phyloP scores from a whole-genome alignment of 2,329 filamentous ascomycete species.

The Aspergillus neotritici region DNA sequence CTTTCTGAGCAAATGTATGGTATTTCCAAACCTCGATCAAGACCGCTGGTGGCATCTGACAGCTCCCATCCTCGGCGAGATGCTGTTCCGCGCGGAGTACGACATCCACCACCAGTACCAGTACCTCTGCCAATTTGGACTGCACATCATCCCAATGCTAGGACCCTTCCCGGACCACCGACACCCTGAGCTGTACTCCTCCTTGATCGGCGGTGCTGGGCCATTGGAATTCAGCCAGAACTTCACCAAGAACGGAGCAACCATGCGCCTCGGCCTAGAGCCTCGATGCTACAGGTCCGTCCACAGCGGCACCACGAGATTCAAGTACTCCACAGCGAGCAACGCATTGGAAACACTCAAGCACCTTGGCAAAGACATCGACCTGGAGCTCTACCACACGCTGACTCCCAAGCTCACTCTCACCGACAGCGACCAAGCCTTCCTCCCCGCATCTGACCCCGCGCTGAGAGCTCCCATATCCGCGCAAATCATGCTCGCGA shows the following conservation, averaged over 20 bases:
- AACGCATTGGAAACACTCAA: conserved; percentile 1
- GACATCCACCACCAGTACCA: background rate
- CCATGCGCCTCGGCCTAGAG: conserved; percentile 5
- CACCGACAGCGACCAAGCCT: conserved; percentile 6
- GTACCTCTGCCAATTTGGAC: background rate
- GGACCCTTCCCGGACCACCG: conserved; percentile 2
- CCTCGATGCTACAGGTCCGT: conserved; percentile 3
- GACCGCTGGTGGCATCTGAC: background rate
- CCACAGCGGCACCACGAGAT: conserved; percentile 1
- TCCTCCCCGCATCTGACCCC: background rate
- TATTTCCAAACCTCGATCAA: background rate
- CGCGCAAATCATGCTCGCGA: conserved; percentile 12
- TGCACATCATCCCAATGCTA: conserved; percentile 1
- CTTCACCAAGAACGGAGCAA: conserved; percentile 1
- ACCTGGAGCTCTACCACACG: conserved; percentile 8
- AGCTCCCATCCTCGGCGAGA: background rate
- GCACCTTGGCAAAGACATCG: background rate
- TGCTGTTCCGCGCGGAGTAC: background rate
- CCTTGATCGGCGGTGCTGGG: conserved; percentile 6
- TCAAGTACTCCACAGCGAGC: conserved; percentile 1
- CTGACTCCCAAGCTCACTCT: conserved; percentile 6
- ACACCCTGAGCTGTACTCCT: conserved; percentile 2
- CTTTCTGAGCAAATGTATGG: no score
- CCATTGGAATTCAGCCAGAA: conserved; percentile 12
- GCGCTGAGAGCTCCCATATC: conserved; percentile 2